Base-by-base conservation (phyloP, 139 green algal species). In the Nannochloris sp. region DNA sequence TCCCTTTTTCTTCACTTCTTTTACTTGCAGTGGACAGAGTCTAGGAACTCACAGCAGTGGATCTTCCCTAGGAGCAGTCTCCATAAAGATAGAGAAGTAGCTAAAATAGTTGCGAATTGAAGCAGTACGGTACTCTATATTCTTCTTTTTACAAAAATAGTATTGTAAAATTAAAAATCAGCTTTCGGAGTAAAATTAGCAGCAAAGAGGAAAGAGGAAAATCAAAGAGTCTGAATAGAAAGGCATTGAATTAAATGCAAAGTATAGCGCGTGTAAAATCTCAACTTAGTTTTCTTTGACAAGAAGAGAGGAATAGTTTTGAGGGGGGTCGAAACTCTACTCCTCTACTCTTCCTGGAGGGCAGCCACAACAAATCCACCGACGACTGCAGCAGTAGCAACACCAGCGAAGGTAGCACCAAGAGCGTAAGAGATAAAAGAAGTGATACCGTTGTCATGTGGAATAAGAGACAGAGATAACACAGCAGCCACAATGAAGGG, bases 11-110 rank as follows among this genome's bases (percentile, higher is more conserved):
- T 24, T 30, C 2, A 6, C 9, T 23, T 23, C 5, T 33, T 23
- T 64, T 67, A 4, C 47, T 3, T 35, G 55, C 67, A 74, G 60
- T 19, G 78, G 78, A 0, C 36, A 74, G 35, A 76, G 58, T 4
- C 46, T 83, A 34, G 78, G 78, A 27, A 84, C 76, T 3, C 78
- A 84, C 57, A 80, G 68, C 38, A 32, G 27, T 8, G 78, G 78
- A 29, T 80, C 65, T 10, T 67, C 66, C 4, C 48, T 46, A 31
- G 75, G 60, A 2, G 78, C 65, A 2, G 35, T 38, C 24, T 54
- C 44, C 30, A 84, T 83, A 23, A 42, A 35, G 23, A 6, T 10
- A 9, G 15, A 24, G 6, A 25, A 54, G 12, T 25, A 25, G 45
- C 15, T 29, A 25, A 24, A 15, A 9, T 29, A n/a, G n/a, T n/a